Conservation (phyloP, 2,329 filamentous ascomycete genomes). For the Fusarium irregulare region DNA sequence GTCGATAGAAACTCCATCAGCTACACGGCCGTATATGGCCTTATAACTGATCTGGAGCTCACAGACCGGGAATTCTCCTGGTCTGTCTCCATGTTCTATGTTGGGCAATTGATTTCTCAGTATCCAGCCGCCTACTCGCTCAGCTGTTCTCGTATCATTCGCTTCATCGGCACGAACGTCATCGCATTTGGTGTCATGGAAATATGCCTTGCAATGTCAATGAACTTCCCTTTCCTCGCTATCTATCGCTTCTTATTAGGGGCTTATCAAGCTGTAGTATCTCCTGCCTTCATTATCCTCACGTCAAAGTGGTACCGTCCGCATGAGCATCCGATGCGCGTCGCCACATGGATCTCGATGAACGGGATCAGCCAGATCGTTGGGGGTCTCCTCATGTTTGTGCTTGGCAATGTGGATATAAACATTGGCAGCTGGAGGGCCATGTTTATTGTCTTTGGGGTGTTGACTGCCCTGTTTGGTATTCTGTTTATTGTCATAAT, state of each 20-base stretch:
- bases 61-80: conserved; percentile 22
- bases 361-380: conserved; percentile 46
- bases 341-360: conserved; percentile 48
- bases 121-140: conserved; percentile 33
- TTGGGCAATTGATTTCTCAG: conserved; percentile 34
- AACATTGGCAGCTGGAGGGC: conserved; percentile 30
- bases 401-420: conserved; percentile 35
- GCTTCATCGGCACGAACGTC: conserved; percentile 34
- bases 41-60: conserved; percentile 26
- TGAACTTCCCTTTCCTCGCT: conserved; percentile 42
- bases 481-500: conserved; percentile 24
- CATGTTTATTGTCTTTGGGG: conserved; percentile 37
- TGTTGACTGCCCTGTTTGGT: conserved; percentile 21
- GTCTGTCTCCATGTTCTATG: conserved; percentile 34
- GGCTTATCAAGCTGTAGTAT: conserved; percentile 48
- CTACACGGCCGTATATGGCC: conserved; percentile 34
- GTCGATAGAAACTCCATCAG: conserved; percentile 37
- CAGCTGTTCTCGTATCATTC: conserved; percentile 31
- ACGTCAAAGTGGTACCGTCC: conserved; percentile 49
- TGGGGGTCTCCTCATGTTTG: conserved; percentile 48
- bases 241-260: conserved; percentile 46
- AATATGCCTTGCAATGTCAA: conserved; percentile 39
- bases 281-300: conserved; percentile 50
- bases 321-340: conserved; percentile 47
- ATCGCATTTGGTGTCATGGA: conserved; percentile 47